Base-by-base conservation (phyloP, 2,329 filamentous ascomycete genomes). In the Teratosphaeria epicoccoides region DNA sequence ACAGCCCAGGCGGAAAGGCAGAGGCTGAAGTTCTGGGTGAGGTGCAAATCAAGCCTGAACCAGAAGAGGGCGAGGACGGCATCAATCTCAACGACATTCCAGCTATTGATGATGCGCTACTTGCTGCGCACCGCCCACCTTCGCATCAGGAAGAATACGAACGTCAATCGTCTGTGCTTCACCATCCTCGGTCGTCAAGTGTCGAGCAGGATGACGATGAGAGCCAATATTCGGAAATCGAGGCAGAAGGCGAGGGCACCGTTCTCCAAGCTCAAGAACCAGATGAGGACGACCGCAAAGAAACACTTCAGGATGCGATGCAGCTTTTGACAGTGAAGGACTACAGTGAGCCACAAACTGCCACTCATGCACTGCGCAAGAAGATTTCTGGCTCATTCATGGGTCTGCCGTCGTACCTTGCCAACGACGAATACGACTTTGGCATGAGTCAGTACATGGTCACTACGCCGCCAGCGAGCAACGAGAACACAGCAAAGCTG, bases 11-110 rank as follows among this genome's bases (percentile, higher is more conserved):
- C 23, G 26, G n/a, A 14, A 80, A 78, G 1, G 73, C 81, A 37
- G 53, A 60, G 10, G 66, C 81, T 43, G 76, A 78, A n/a, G 78
- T 81, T 23, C 76, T 77, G 43, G 83, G 82, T 53, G 76, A 85
- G 49, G 81, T 89, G 59, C 85, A 83, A 58, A 82, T 90, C 63
- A 87, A 85, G 60, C 75, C 82, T 40, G 77, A 84, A 62, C 63
- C 64, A 10, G 73, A 75, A 22, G 71, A 73, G 24, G 79, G 84
- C 23, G 78, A 83, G 45, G 75, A 79, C 24, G 76, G 79, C 10
- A 71, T 78, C 12, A 83, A 88, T 63, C 73, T 85, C 45, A 86
- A 86, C 60, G 76, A 77, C 7, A 82, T 87, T 51, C 77, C 83
- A 7, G 53, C 49, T 11, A 54, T 60, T n/a, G 54, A 54, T 17